Evolutionary conservation across 345 rosid genomes (phyloP).

Genomic region (Noccaea bulbosa): DNA sequence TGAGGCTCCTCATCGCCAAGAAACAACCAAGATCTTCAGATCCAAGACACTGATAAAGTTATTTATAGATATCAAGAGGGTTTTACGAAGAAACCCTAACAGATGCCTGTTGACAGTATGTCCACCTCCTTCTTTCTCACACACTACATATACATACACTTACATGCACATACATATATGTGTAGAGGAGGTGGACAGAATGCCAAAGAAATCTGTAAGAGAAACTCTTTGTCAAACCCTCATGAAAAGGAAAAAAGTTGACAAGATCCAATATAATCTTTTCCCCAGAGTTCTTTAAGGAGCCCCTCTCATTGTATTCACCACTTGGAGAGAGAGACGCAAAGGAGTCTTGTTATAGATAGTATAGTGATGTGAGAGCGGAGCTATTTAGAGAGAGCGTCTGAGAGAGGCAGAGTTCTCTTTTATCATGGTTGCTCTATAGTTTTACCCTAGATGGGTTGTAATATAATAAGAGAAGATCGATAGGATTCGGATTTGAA

Average conservation of each 20-base stretch:
- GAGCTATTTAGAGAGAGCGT: slow-evolving; percentile 19
- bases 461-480: slow-evolving; percentile 45
- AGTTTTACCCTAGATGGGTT: slow-evolving; percentile 38
- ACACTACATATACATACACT: neutral
- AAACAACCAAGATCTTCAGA: slow-evolving; percentile 17
- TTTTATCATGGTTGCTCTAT: slow-evolving; percentile 9
- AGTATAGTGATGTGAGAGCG: slow-evolving; percentile 11
- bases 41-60: neutral
- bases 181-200: slow-evolving; percentile 69
- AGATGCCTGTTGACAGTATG: slow-evolving; percentile 85
- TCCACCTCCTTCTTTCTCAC: slow-evolving; percentile 67
- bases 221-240: slow-evolving; percentile 85
- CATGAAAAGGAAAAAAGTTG: slow-evolving; percentile 49
- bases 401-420: slow-evolving; percentile 14
- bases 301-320: neutral
- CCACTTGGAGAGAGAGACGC: neutral
- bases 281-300: slow-evolving; percentile 1
- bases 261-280: slow-evolving; percentile 1
- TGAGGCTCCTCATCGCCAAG: slow-evolving; percentile 4
- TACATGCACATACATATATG: neutral
- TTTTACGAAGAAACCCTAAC: slow-evolving; percentile 85
- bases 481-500: slow-evolving; percentile 18
- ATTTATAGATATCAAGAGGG: slow-evolving; percentile 46
- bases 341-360: neutral
- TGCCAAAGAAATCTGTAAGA: slow-evolving; percentile 88